A percentile compares a stretch with the other conserved stretches of the same genome.
Evolutionary conservation across 805 yeast genomes (phyloP).

Genomic region (Metschnikowia similis): DNA sequence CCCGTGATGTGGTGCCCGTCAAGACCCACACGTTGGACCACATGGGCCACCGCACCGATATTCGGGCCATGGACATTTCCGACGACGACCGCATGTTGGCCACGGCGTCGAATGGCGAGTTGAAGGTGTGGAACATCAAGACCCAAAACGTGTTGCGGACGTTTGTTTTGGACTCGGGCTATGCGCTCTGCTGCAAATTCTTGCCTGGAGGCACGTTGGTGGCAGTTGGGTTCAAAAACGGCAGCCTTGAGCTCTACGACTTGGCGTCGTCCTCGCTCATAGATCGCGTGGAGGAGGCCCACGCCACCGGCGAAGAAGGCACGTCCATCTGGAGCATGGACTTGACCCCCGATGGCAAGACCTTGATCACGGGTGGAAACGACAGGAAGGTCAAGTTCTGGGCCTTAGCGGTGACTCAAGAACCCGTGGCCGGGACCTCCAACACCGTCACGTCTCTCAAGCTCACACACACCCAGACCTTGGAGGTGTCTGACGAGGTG

Average conservation of each 20-base stretch:
- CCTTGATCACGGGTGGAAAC: conserved; percentile 87
- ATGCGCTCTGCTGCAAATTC: conserved; percentile 74
- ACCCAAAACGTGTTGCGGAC: conserved; percentile 77
- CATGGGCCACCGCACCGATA: conserved; percentile 86
- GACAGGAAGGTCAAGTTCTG: conserved; percentile 89
- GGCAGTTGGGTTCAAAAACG: conserved; percentile 84
- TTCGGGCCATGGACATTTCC: conserved; percentile 78
- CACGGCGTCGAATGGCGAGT: conserved; percentile 84
- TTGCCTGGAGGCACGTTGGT: conserved; percentile 89
- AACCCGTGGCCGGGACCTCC: conserved; percentile 65
- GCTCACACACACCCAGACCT: conserved; percentile 69
- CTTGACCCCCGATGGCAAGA: conserved; percentile 77
- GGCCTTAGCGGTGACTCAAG: conserved; percentile 70
- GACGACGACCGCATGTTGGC: conserved; percentile 76
- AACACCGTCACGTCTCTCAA: conserved; percentile 50
- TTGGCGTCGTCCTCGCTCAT: conserved; percentile 75
- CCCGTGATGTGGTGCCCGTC: conserved; percentile 32
- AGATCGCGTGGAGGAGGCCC: conserved; percentile 67
- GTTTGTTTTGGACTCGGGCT: conserved; percentile 69
- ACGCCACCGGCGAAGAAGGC: conserved; percentile 32
- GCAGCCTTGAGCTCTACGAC: conserved; percentile 80
- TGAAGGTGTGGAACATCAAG: conserved; percentile 83
- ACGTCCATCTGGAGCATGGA: conserved; percentile 88
- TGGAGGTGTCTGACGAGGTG: conserved; percentile 85
- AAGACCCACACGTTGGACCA: conserved; percentile 61